A percentile compares a stretch with the other conserved stretches of the same genome.
phyloP scores from a whole-genome alignment of 768 basidiomycete genomes.

The Bullera alba region DNA sequence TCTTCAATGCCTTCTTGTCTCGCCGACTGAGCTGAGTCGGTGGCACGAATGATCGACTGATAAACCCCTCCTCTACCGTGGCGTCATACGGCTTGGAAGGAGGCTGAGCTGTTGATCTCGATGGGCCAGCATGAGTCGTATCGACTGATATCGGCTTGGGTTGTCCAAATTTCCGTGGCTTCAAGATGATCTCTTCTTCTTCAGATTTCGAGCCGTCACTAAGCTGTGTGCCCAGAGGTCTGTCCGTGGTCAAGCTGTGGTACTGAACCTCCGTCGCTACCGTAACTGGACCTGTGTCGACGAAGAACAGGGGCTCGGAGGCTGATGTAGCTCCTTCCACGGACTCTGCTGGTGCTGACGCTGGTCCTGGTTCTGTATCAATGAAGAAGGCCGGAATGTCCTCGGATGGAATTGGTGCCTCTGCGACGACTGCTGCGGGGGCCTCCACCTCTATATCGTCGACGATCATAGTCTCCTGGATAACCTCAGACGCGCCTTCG shows the following conservation, averaged over 20 bases:
- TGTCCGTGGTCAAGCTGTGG: neutral
- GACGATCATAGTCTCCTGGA: no score
- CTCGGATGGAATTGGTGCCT: no score
- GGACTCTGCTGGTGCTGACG: neutral
- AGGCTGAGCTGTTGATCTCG: neutral
- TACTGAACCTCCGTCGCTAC: neutral
- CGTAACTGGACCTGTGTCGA: conserved; percentile 22
- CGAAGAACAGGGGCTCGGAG: conserved; percentile 22
- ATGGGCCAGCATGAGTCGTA: no score
- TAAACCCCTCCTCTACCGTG: neutral
- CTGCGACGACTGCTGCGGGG: no score
- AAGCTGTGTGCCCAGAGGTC: neutral
- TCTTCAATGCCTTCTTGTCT: conserved; percentile 28
- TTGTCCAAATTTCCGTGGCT: conserved; percentile 26
- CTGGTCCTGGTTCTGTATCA: neutral
- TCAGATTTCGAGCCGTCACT: conserved; percentile 8
- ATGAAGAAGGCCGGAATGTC: no score
- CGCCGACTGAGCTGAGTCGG: conserved; percentile 7
- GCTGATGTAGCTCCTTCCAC: no score
- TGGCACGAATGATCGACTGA: conserved; percentile 10
- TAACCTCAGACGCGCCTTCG: no score
- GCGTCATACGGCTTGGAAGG: neutral
- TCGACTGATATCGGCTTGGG: conserved; percentile 33
- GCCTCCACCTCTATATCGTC: no score
- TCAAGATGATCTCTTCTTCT: conserved; percentile 42